These are phyloP conservation scores for Ceratobasidium sp. DNA, from an alignment of 1,284 basidiomycete genomes.

Conservation along the genomic window DNA sequence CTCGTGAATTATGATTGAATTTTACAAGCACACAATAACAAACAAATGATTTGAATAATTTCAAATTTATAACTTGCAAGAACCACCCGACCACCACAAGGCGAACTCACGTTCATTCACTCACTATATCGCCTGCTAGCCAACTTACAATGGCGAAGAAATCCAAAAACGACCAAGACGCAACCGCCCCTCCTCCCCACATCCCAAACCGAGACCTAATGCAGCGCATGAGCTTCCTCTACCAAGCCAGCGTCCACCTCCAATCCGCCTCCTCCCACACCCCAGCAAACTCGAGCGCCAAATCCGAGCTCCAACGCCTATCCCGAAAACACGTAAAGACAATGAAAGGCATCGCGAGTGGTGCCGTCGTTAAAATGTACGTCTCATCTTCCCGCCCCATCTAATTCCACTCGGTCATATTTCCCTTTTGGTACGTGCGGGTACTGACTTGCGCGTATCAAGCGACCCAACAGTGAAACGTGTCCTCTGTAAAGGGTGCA, in stretches of 20 bases:
- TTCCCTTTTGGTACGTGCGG: not conserved
- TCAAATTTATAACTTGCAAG: slow-evolving; percentile 3
- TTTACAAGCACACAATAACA: not conserved
- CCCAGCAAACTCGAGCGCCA: not conserved
- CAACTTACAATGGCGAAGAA: slow-evolving; percentile 37
- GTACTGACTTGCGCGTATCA: not conserved
- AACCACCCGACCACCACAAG: not conserved
- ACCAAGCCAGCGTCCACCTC: slow-evolving; percentile 79
- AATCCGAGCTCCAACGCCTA: slow-evolving; percentile 53
- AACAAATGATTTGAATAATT: not conserved
- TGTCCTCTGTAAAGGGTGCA: slow-evolving; percentile 75
- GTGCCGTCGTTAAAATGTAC: slow-evolving; percentile 78
- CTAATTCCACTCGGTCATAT: slow-evolving; percentile 22
- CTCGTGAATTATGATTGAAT: not conserved
- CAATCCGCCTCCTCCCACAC: slow-evolving; percentile 25
- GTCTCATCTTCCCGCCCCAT: slow-evolving; percentile 47
- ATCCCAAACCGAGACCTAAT: slow-evolving; percentile 75
- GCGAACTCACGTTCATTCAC: not conserved
- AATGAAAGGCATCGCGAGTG: slow-evolving; percentile 77
- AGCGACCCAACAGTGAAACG: slow-evolving; percentile 85
- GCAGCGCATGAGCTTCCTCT: slow-evolving; percentile 83
- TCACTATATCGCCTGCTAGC: not conserved
- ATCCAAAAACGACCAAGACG: slow-evolving; percentile 21
- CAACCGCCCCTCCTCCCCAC: not conserved
- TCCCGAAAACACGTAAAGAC: slow-evolving; percentile 69